Percentiles rank a stretch among this genome's conserved stretches.
These are phyloP conservation scores for Aspergillus pseudoterreus DNA, from an alignment of 2,329 filamentous ascomycete genomes.

Conservation along the genomic window DNA sequence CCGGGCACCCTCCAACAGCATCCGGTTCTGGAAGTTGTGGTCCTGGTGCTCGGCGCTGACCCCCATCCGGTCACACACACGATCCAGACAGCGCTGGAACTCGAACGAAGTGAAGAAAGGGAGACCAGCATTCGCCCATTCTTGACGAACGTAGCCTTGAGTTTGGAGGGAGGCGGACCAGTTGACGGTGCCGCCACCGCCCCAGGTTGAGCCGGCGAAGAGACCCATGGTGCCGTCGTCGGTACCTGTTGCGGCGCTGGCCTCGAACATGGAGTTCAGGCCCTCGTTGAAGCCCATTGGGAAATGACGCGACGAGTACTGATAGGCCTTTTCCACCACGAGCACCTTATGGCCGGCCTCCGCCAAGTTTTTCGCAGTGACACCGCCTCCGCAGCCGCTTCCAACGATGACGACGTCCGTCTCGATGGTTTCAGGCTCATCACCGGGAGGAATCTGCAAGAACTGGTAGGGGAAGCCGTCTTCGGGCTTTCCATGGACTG, in stretches of 20 bases:
- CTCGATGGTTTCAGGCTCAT: slow-evolving; percentile 58
- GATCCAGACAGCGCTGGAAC: slow-evolving; percentile 75
- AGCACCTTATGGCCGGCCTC: slow-evolving; percentile 72
- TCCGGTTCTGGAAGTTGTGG: slow-evolving; percentile 69
- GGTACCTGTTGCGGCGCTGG: slow-evolving; percentile 55
- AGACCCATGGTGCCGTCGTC: slow-evolving; percentile 59
- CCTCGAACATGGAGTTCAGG: slow-evolving; percentile 64
- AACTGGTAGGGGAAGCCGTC: slow-evolving; percentile 56
- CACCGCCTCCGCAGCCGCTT: slow-evolving; percentile 80
- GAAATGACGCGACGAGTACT: slow-evolving; percentile 67
- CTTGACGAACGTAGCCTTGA: slow-evolving; percentile 70
- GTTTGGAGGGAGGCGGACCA: slow-evolving; percentile 70
- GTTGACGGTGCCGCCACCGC: slow-evolving; percentile 84
- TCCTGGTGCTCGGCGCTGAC: slow-evolving; percentile 62
- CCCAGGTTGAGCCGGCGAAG: slow-evolving; percentile 70
- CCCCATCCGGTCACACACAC: slow-evolving; percentile 75
- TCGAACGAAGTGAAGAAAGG: slow-evolving; percentile 69
- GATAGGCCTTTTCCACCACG: slow-evolving; percentile 78
- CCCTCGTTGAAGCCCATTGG: slow-evolving; percentile 68
- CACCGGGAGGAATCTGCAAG: slow-evolving; percentile 53
- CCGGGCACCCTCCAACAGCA: slow-evolving; percentile 69
- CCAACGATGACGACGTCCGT: slow-evolving; percentile 83
- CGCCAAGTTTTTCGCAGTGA: slow-evolving; percentile 75
- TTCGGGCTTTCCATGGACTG: slow-evolving; percentile 49
- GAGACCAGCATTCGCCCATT: slow-evolving; percentile 71